Percentiles rank a stretch among this genome's conserved stretches.
These are phyloP conservation scores for Podospora sp. DNA, from an alignment of 495 filamentous ascomycete genomes.

Conservation along the genomic window DNA sequence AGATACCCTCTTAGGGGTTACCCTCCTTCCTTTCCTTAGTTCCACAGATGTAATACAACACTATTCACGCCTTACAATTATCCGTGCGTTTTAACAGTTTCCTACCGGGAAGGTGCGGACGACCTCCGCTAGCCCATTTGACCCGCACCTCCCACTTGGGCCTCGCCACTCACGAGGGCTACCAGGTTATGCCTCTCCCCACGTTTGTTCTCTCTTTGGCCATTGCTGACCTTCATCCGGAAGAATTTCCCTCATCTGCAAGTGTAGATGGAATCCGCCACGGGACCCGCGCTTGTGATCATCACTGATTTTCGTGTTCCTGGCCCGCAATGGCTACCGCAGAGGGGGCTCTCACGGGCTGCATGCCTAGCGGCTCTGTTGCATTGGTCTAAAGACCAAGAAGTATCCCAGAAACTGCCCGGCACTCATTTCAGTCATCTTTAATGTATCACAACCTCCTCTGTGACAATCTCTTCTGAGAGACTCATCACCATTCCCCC, in stretches of 20 bases:
- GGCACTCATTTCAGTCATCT: not conserved
- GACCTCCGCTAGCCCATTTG: not conserved
- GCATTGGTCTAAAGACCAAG: not conserved
- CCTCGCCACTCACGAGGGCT: not conserved
- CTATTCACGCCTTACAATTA: no score
- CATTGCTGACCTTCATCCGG: not conserved
- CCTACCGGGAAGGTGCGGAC: not conserved
- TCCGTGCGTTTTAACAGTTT: no score
- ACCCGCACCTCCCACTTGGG: slow-evolving; percentile 1
- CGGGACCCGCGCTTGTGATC: slow-evolving; percentile 7
- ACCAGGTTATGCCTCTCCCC: not conserved
- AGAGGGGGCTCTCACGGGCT: not conserved
- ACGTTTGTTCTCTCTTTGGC: not conserved
- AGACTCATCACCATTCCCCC: not conserved
- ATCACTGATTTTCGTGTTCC: not conserved
- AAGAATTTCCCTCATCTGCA: slow-evolving; percentile 7
- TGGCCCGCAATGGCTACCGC: not conserved
- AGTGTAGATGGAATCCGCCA: not conserved
- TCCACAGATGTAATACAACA: no score
- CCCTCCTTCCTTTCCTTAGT: no score
- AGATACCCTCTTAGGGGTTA: no score
- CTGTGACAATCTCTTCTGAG: not conserved
- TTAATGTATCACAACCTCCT: not conserved
- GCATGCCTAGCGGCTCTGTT: not conserved
- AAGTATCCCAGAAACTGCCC: not conserved